Evolutionary conservation across 2,329 filamentous ascomycete species (phyloP), one percentile per base, ranked within the genome.

Genomic region (Didymella sp.): DNA sequence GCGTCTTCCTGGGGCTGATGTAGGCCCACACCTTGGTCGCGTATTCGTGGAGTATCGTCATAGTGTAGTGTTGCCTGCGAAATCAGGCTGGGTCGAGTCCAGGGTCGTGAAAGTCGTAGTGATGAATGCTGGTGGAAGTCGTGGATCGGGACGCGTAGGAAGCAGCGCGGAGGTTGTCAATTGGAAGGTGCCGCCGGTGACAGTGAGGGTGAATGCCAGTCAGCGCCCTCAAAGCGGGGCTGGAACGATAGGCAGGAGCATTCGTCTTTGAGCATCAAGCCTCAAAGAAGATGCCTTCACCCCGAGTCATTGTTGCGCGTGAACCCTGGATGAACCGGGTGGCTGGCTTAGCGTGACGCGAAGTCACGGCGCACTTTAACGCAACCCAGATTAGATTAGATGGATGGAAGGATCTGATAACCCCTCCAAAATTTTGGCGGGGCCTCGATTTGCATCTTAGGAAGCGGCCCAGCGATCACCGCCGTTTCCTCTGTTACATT

Each of bases 1-100:
- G 65, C 8, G 74, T 74, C 64, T 79, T 80, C 43, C 70, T 69
- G 11, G 79, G 79, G 48, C 77, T 79, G 46, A 80, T 68, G 56
- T 75, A 78, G 54, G 71, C 70, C 77, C 77, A 80, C 53, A 81
- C 66, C 44, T 67, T 68, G 45, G 74, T 69, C 8, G 76, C 72
- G 6, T 79, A 61, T 38, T 64, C 56, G 49, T 64, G 62, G 22
- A 76, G 58, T 43, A 74, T 69, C 8, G 69, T 66, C 74, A 76
- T 76, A 41, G 25, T 58, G 56, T 9, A 24, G 43, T 17, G 8
- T 8, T 38, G 11, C 8, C 15, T 46, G 38, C 37, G 21, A 9
- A 35, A 46, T 43, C 25, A 21, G 33, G 19, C 28, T 27, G 17
- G 1, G 22, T 24, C 27, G 31, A 12, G 25, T 24, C 21, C 12